Evolutionary conservation across 768 basidiomycete species (phyloP).

Genomic region (Lactarius akahatsu): DNA sequence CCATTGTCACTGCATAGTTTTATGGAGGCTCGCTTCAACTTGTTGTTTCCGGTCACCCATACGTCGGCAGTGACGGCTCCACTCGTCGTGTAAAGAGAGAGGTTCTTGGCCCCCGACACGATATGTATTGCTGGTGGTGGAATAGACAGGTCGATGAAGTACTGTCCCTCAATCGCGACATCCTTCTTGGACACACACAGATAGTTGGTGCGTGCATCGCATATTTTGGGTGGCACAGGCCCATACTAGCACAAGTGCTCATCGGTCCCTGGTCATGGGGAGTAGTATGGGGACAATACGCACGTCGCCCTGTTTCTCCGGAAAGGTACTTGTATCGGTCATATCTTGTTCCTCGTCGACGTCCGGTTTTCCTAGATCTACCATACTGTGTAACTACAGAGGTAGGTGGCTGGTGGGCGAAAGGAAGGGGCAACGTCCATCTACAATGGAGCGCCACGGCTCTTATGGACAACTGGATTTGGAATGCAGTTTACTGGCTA

Average conservation of each 20-base stretch:
- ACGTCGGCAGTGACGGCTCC: conserved; percentile 10
- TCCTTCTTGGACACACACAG: background rate
- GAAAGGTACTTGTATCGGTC: background rate
- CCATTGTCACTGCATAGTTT: conserved; percentile 4
- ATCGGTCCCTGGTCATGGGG: background rate
- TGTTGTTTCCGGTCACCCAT: background rate
- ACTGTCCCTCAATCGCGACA: background rate
- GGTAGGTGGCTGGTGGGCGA: background rate
- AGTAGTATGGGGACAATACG: background rate
- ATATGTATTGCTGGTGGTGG: background rate
- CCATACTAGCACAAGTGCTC: background rate
- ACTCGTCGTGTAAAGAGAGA: conserved; percentile 8
- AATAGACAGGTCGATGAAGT: conserved; percentile 10
- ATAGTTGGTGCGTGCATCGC: conserved; percentile 1
- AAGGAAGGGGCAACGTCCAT: background rate
- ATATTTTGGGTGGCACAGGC: background rate
- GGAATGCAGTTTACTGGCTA: background rate
- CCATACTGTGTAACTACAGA: background rate
- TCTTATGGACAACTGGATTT: background rate
- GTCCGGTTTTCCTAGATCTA: background rate
- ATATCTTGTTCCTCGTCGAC: background rate
- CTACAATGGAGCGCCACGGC: background rate
- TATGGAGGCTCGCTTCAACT: background rate
- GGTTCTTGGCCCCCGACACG: conserved; percentile 2
- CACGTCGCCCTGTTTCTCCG: background rate